phyloP scores from a whole-genome alignment of 2,329 filamentous ascomycete genomes.

The Alternaria novae-zelandiae region DNA sequence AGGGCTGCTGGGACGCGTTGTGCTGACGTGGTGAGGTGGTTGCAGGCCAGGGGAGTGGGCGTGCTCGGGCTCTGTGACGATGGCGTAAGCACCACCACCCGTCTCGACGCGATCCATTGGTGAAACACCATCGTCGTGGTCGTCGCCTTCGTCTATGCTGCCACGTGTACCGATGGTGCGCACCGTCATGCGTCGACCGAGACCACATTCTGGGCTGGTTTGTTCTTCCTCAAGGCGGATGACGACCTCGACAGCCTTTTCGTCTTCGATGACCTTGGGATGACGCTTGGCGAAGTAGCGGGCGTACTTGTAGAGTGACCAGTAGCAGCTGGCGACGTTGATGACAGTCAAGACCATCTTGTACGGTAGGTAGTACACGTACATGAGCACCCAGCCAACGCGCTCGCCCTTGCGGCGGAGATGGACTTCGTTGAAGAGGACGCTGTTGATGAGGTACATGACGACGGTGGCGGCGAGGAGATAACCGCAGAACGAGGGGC shows the following conservation, averaged over 20 bases:
- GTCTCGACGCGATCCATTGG: not conserved
- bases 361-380: constrained; percentile 53
- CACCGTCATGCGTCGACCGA: constrained; percentile 32
- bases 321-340: constrained; percentile 50
- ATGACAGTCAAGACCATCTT: constrained; percentile 54
- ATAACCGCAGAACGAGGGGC: constrained; percentile 50
- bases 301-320: constrained; percentile 54
- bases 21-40: not conserved
- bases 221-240: constrained; percentile 32
- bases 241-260: constrained; percentile 47
- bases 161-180: constrained; percentile 15
- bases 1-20: not conserved
- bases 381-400: constrained; percentile 46
- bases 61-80: not conserved
- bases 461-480: constrained; percentile 49
- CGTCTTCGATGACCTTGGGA: constrained; percentile 57
- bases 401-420: constrained; percentile 54
- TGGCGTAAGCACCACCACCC: not conserved
- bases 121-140: not conserved
- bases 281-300: constrained; percentile 56
- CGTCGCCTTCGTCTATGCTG: not conserved
- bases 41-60: not conserved
- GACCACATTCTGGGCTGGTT: constrained; percentile 10
- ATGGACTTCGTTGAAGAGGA: constrained; percentile 59
- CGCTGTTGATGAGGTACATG: constrained; percentile 53